Conservation (phyloP, 2,329 filamentous ascomycete genomes). For the Colletotrichum salicis region DNA sequence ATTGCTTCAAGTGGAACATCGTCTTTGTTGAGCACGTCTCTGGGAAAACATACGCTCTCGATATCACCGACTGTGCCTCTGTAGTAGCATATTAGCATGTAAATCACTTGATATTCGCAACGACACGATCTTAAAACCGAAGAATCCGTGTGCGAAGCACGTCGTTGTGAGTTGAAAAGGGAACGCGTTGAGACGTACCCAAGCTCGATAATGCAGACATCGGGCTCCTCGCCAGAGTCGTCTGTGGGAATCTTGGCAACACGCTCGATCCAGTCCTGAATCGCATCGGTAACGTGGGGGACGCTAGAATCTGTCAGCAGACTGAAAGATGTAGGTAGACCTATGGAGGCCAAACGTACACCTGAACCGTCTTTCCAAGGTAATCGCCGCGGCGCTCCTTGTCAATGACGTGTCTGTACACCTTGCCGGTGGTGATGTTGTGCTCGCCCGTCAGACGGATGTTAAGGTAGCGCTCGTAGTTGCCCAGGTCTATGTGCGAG, state of each 20-base stretch:
- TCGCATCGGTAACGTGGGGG: constrained; percentile 89
- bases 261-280: constrained; percentile 91
- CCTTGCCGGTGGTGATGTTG: constrained; percentile 98
- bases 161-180: too few species aligned
- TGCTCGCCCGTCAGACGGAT: constrained; percentile 85
- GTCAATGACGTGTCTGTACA: constrained; percentile 89
- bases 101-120: neutral
- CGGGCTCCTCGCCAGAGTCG: constrained; percentile 82
- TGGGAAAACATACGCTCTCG: constrained; percentile 63
- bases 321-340: neutral
- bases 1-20: neutral
- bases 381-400: constrained; percentile 77
- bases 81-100: constrained; percentile 9
- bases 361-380: constrained; percentile 87
- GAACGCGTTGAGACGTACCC: constrained; percentile 56
- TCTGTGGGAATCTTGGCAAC: constrained; percentile 89
- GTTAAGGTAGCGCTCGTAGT: constrained; percentile 76
- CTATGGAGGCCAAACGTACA: constrained; percentile 49
- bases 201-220: constrained; percentile 80
- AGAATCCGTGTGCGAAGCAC: neutral
- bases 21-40: neutral
- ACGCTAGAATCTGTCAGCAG: constrained; percentile 56
- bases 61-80: constrained; percentile 71
- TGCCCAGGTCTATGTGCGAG: constrained; percentile 58
- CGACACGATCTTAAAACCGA: too few species aligned